A percentile compares a stretch with the other conserved stretches of the same genome.
Conservation (phyloP, 441 rosid species). For the Corymbia calophylla region DNA sequence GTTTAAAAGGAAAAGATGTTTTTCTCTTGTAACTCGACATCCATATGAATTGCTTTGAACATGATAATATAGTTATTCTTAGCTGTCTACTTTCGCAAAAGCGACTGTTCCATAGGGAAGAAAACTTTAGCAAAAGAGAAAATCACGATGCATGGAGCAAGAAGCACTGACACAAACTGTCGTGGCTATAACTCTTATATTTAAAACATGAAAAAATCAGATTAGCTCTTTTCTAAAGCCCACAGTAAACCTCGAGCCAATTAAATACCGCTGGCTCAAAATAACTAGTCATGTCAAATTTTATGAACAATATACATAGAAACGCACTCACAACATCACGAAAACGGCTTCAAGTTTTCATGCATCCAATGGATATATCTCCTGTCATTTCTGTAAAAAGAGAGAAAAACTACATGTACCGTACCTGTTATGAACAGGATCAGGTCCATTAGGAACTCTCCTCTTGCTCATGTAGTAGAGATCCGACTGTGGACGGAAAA, state of each 20-base stretch:
- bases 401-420: background rate
- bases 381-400: background rate
- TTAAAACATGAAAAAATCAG: background rate
- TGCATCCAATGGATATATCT: background rate
- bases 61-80: background rate
- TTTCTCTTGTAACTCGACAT: background rate
- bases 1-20: background rate
- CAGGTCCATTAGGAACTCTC: conserved; percentile 85
- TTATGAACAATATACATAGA: background rate
- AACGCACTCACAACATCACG: background rate
- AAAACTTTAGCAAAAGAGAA: background rate
- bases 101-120: background rate
- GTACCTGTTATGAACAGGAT: conserved; percentile 94
- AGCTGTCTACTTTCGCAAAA: background rate
- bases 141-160: background rate
- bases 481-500: conserved; percentile 29
- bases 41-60: background rate
- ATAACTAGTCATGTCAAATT: background rate
- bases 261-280: background rate
- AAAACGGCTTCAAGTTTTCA: background rate
- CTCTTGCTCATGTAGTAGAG: conserved; percentile 59
- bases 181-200: background rate
- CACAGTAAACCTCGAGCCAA: background rate
- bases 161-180: background rate
- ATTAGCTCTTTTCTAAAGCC: background rate